Percentiles rank a stretch among this genome's conserved stretches.
phyloP scores from a whole-genome alignment of 2,329 filamentous ascomycete genomes.

The Fusarium gaditjirri region DNA sequence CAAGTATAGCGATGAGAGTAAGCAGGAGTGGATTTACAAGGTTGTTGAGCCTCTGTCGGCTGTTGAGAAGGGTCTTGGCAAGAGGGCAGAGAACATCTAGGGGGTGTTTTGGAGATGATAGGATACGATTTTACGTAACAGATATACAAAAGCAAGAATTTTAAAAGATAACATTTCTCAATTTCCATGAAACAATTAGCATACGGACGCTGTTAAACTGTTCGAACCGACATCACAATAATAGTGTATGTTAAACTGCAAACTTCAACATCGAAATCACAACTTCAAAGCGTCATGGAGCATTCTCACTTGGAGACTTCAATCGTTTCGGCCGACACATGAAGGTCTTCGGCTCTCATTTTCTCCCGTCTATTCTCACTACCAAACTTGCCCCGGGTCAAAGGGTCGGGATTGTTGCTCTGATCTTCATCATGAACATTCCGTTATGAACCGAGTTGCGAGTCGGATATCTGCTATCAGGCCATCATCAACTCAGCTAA shows the following conservation, averaged over 20 bases:
- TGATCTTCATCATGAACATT: not conserved
- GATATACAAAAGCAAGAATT: not conserved
- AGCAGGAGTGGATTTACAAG: constrained; percentile 49
- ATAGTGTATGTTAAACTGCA: not conserved
- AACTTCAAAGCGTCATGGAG: too few species aligned
- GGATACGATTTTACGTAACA: not conserved
- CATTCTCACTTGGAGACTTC: not conserved
- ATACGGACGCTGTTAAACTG: too few species aligned
- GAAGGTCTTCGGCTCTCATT: not conserved
- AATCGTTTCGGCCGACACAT: not conserved
- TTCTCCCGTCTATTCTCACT: not conserved
- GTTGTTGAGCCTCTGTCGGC: constrained; percentile 40
- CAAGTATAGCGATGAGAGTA: constrained; percentile 52
- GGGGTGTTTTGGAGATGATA: not conserved
- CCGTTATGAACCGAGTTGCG: not conserved
- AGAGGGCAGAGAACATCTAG: constrained; percentile 27
- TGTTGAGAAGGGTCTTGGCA: constrained; percentile 39
- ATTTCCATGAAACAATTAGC: too few species aligned
- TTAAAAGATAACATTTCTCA: accelerated
- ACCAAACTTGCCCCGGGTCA: not conserved
- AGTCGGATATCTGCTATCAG: not conserved
- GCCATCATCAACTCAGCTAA: not conserved
- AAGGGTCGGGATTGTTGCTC: not conserved
- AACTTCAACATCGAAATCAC: too few species aligned
- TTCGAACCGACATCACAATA: not conserved